Base-by-base conservation (phyloP, 495 filamentous ascomycete genomes). In the Extremus antarcticus region DNA sequence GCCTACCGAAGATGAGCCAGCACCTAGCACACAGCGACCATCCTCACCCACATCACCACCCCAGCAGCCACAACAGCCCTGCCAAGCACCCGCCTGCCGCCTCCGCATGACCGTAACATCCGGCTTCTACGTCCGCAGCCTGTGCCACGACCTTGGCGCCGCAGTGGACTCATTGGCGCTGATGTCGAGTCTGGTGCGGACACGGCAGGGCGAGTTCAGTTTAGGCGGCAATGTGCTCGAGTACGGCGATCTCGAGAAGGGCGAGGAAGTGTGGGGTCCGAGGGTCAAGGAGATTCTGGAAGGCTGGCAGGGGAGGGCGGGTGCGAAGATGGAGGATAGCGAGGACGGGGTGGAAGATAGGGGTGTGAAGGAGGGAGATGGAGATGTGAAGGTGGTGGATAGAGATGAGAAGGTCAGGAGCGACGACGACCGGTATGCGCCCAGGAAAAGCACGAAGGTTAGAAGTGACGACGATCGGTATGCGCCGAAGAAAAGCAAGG, bases 41-140 rank as follows among this genome's bases (percentile, higher is more conserved):
- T 13, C 13, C 4, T 16, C 19, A 29, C 17, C 21, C 1, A 15
- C 43, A 21, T 41, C 32, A 20, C 24, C 13, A 7, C 35, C 19
- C 15, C 15, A n/a, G n/a, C n/a, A 43, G 25, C 22, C 17, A 0
- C 9, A 29, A 35, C 20, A 15, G n/a, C 74, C 78, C 56, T 76
- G 74, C 8, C 81, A 54, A 29, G 63, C 85, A 8, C 80, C 88
- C 1, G 90, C 90, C 8, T 83, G 81, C 40, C 86, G 78, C 65
- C 78, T 99, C 48, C 80, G 82, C 53, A 88, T 99, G 86, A 94
- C 86, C 0, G 92, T 95, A 40, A 84, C 89, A 3, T 95, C 89
- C 2, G 92, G 92, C 41, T 99, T 97, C 75, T 99, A 99, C 70
- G 92, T 99, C 40, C 87, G 92, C 52, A 90, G 85, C 32, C 76